A percentile compares a stretch with the other conserved stretches of the same genome.
phyloP scores from a whole-genome alignment of 2,329 filamentous ascomycete species.

The Stachybotrys echinatus region DNA sequence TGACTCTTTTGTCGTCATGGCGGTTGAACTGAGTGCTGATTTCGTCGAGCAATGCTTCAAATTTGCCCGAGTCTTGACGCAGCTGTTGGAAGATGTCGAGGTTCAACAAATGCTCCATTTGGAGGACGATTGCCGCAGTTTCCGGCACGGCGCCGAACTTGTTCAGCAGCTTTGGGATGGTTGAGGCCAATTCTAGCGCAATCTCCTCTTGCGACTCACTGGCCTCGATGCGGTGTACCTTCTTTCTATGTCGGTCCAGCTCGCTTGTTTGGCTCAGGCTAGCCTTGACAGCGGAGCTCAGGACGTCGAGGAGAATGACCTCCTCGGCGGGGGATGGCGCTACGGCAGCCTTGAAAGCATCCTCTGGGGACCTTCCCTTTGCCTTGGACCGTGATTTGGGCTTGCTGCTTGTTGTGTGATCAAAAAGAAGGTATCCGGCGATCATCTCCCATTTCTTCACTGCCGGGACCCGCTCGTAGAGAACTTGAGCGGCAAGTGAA shows the following conservation, averaged over 20 bases:
- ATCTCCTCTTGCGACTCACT: constrained; percentile 71
- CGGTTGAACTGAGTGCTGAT: constrained; percentile 90
- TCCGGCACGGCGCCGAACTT: constrained; percentile 90
- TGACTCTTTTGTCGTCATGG: constrained; percentile 81
- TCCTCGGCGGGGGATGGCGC: constrained; percentile 75
- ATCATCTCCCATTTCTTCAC: constrained; percentile 83
- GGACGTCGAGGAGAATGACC: constrained; percentile 76
- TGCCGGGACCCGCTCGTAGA: constrained; percentile 78
- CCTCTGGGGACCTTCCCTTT: constrained; percentile 49
- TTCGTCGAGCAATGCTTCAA: constrained; percentile 78
- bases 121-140: constrained; percentile 79
- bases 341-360: constrained; percentile 64
- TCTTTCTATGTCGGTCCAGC: constrained; percentile 54
- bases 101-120: constrained; percentile 80
- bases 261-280: constrained; percentile 64
- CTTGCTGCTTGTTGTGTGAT: constrained; percentile 67
- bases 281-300: constrained; percentile 76
- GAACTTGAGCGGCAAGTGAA: constrained; percentile 75
- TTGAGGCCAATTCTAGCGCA: constrained; percentile 68
- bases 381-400: constrained; percentile 46
- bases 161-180: constrained; percentile 81
- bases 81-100: constrained; percentile 84
- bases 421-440: constrained; percentile 85
- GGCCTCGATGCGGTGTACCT: constrained; percentile 56
- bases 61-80: constrained; percentile 77